phyloP scores from a whole-genome alignment of 805 yeast genomes.

The Middelhovenomyces tepae region DNA sequence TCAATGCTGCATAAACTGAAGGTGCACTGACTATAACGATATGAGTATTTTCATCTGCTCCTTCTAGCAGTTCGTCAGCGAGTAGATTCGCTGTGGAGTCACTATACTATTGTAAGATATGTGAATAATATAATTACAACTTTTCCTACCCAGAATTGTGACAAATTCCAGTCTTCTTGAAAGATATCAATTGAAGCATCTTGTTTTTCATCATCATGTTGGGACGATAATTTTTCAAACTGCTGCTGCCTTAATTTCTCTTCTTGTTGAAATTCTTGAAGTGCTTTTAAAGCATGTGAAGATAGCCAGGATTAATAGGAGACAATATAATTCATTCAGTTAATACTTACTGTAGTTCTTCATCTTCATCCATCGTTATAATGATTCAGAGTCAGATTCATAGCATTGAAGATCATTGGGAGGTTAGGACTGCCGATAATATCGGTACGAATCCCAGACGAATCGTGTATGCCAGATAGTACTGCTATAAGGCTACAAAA shows the following conservation, averaged over 20 bases:
- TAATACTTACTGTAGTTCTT: no score
- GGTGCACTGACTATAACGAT: conserved; percentile 83
- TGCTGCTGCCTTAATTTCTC: conserved; percentile 48
- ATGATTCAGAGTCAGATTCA: no score
- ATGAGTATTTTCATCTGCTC: conserved; percentile 63
- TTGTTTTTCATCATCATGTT: conserved; percentile 47
- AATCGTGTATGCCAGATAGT: no score
- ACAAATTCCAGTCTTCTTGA: conserved; percentile 88
- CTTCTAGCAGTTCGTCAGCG: conserved; percentile 66
- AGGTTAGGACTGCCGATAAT: no score
- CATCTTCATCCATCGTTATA: no score
- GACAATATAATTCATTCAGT: no score
- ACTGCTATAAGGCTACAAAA: no score
- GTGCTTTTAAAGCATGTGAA: conserved; percentile 43
- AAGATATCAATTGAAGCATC: conserved; percentile 53
- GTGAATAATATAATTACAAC: no score
- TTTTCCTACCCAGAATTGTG: conserved; percentile 93
- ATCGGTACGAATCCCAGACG: no score
- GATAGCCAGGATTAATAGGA: no score
- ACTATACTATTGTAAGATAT: no score
- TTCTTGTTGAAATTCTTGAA: conserved; percentile 58
- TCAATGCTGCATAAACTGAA: conserved; percentile 79
- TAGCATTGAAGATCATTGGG: no score
- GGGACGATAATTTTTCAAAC: conserved; percentile 44
- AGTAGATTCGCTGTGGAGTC: conserved; percentile 62